A percentile compares a stretch with the other conserved stretches of the same genome.
Conservation (phyloP, 2,329 filamentous ascomycete genomes). For the Pseudofabraea citricarpa region DNA sequence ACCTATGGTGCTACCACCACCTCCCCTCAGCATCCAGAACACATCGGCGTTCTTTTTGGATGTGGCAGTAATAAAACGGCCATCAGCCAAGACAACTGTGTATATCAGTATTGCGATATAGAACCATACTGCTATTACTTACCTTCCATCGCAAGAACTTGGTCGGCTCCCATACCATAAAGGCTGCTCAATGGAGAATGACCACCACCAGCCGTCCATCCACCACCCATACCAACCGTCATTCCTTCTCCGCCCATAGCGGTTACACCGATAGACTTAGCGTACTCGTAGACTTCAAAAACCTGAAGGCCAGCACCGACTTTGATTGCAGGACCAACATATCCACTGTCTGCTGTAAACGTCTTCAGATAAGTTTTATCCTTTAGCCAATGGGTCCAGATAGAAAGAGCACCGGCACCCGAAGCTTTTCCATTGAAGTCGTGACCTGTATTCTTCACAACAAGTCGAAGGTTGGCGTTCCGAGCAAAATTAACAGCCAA, state of each 20-base stretch:
- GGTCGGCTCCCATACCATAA: constrained; percentile 56
- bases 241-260: constrained; percentile 48
- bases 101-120: not conserved
- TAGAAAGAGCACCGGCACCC: constrained; percentile 39
- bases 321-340: constrained; percentile 31
- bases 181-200: constrained; percentile 48
- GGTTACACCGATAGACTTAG: constrained; percentile 36
- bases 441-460: constrained; percentile 40
- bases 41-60: constrained; percentile 15
- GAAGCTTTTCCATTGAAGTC: constrained; percentile 41
- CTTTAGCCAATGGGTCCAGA: constrained; percentile 46
- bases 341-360: constrained; percentile 27
- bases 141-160: constrained; percentile 51
- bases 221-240: constrained; percentile 34
- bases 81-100: constrained; percentile 15
- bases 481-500: constrained; percentile 29
- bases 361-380: constrained; percentile 31
- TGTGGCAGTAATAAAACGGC: constrained; percentile 16
- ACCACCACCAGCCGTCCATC: constrained; percentile 56
- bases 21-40: constrained; percentile 22
- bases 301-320: constrained; percentile 40
- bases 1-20: constrained; percentile 45
- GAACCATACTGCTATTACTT: not conserved
- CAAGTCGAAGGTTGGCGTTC: constrained; percentile 26
- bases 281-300: constrained; percentile 35